Evolutionary conservation across 768 basidiomycete genomes (phyloP), one percentile per base, ranked within the genome.

Genomic region (Mycena maculata): DNA sequence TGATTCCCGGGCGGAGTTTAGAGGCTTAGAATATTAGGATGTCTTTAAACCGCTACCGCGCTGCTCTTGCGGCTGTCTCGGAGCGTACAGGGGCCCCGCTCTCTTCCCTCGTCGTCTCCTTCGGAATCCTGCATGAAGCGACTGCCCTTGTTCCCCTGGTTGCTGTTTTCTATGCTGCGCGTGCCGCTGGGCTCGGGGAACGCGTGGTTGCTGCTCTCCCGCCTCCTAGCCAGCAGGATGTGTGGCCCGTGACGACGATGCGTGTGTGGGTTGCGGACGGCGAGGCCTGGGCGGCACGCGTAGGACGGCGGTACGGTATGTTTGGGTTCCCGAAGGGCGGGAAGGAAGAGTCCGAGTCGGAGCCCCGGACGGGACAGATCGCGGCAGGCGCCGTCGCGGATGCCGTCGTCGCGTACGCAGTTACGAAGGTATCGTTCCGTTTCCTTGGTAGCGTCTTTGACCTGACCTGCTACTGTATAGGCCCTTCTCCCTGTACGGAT

Each of bases 71-170:
- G 20, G 79, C 84, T 2, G 73, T 95, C 13, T 90, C 95, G 20
- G 78, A 83, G 8, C 86, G 90, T 39, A 94, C 94, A 20, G 88
- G 91, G 20, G 84, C 92, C 2, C 92, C 93, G 16, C 75, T 96
- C 0, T 84, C 94, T 1, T 94, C 94, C 13, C 85, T 98, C 68
- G 69, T 87, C 11, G 69, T 92, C 44, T 94, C 95, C 0, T 97
- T 98, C 70, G 89, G 87, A 7, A 79, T 96, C 58, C 82, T 98
- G 3, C 96, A 98, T 74, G 95, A 98, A 74, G 69, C 94, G 13
- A 95, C 94, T 0, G 94, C 95, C 0, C 74, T 96, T 55, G 82
- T 88, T 0, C 94, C 95, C 3, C 84, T 96, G 30, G 85, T 91
- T 5, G 86, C 88, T 38, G 75, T 93, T 41, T 97, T 95, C 76